A percentile compares a stretch with the other conserved stretches of the same genome.
Conservation (phyloP, 257 asterid genomes). For the Craterostigma plantagineum region DNA sequence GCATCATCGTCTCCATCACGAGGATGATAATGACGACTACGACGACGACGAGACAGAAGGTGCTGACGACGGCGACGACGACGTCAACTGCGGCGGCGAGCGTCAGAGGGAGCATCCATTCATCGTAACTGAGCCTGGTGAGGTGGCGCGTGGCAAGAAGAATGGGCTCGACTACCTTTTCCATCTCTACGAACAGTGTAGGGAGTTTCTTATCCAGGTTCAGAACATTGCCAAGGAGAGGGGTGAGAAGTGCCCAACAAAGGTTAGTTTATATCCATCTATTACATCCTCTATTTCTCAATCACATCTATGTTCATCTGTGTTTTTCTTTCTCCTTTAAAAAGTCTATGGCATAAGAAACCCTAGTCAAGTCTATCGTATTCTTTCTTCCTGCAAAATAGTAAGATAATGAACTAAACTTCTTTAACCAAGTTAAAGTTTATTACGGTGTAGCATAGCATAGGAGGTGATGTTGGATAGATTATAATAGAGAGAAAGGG, state of each 20-base stretch:
- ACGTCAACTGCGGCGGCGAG: constrained; percentile 29
- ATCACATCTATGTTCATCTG: too few species aligned
- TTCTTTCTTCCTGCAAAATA: too few species aligned
- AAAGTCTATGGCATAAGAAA: too few species aligned
- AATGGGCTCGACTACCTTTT: constrained; percentile 89
- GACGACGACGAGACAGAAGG: constrained; percentile 44
- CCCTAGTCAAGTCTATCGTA: too few species aligned
- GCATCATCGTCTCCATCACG: constrained; percentile 36
- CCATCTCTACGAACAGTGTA: constrained; percentile 87
- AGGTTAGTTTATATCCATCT: constrained; percentile 33
- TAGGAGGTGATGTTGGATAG: too few species aligned
- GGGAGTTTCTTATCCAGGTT: constrained; percentile 88
- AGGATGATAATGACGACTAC: constrained; percentile 43
- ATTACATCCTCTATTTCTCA: too few species aligned
- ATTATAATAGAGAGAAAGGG: too few species aligned
- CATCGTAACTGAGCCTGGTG: constrained; percentile 97
- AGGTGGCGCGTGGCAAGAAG: constrained; percentile 99
- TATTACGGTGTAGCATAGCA: too few species aligned
- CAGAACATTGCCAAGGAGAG: constrained; percentile 83
- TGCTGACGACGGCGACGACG: constrained; percentile 19
- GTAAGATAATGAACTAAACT: too few species aligned
- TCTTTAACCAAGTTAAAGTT: too few species aligned
- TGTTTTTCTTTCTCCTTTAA: too few species aligned
- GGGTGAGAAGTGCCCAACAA: constrained; percentile 94
- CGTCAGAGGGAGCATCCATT: constrained; percentile 96